Evolutionary conservation across 2,329 filamentous ascomycete species (phyloP), one percentile per base, ranked within the genome.

Genomic region (Chalara sp.): DNA sequence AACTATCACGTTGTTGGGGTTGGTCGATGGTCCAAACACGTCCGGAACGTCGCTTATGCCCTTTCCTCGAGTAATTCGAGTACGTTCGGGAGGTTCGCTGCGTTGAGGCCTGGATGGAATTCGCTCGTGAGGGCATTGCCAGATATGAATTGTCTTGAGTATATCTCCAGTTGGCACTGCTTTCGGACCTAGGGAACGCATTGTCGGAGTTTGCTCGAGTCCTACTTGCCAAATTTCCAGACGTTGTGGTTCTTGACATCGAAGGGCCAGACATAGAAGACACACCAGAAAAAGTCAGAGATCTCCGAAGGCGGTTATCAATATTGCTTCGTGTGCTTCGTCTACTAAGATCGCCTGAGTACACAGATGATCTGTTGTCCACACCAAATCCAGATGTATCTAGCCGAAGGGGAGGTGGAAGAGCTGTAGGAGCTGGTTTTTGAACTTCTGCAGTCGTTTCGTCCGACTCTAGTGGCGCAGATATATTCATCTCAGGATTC

Each of bases 21-120:
- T 47, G 50, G 28, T 40, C 49, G 28, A 42, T 53, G 8, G 53
- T 48, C 7, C 47, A 32, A 2, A 58, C 13, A 32, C 53, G 53
- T 29, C 57, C 55, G 32, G 58, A 61, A 5, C 53, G 49, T 49
- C 56, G 49, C 6, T 46, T 54, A 35, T 62, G 59, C 2, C 61
- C 61, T 50, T 62, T 63, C 21, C 58, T 51, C 6, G 61, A 63
- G 46, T 60, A 62, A 29, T 59, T 62, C 6, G 62, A 65, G 49
- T 62, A 64, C 10, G 56, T 62, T 7, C 61, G 47, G 10, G 50
- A 52, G 6, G 61, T 32, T 11, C 49, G 47, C 7, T 55, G 35
- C 8, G 8, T 37, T n/a, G 35, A 37, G n/a, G 35, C 8, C 35
- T 37, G 47, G 4, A 48, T 47, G n/a, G 59, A 62, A 33, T 53